A percentile compares a stretch with the other conserved stretches of the same genome.
Conservation (phyloP, 2,329 filamentous ascomycete species). For the Aspergillus sclerotialis region DNA sequence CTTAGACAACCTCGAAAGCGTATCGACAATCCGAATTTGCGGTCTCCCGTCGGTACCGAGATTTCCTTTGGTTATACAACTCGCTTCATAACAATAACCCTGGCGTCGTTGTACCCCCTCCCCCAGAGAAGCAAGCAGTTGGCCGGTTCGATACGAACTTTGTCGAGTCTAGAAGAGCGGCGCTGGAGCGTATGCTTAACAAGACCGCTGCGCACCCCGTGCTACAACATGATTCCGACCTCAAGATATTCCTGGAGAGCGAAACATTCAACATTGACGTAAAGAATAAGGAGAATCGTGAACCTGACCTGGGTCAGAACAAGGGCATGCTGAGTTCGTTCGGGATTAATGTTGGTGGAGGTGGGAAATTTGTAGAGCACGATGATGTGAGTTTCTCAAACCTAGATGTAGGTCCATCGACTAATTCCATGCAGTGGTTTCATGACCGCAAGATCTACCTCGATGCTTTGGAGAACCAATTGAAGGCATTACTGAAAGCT, state of each 20-base stretch:
- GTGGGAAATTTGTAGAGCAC: slow-evolving; percentile 89
- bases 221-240: slow-evolving; percentile 83
- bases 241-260: slow-evolving; percentile 95
- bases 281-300: slow-evolving; percentile 93
- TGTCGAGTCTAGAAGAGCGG: slow-evolving; percentile 83
- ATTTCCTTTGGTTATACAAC: slow-evolving; percentile 97
- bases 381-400: slow-evolving; percentile 64
- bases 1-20: slow-evolving; percentile 85
- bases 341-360: slow-evolving; percentile 67
- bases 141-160: slow-evolving; percentile 95
- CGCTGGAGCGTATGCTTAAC: slow-evolving; percentile 95
- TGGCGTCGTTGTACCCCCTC: slow-evolving; percentile 88
- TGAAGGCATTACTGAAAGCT: slow-evolving; percentile 83
- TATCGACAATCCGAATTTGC: slow-evolving; percentile 90
- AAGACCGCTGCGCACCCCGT: slow-evolving; percentile 86
- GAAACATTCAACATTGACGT: slow-evolving; percentile 93
- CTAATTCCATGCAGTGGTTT: slow-evolving; percentile 64
- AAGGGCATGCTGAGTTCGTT: slow-evolving; percentile 89
- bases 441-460: slow-evolving; percentile 93
- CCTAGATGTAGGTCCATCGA: neutral
- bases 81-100: slow-evolving; percentile 91
- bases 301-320: slow-evolving; percentile 77
- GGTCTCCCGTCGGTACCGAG: slow-evolving; percentile 87
- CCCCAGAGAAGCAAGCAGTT: slow-evolving; percentile 95
- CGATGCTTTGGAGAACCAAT: slow-evolving; percentile 84